Evolutionary conservation across 805 yeast species (phyloP).

Genomic region (Ogataea minuta): DNA sequence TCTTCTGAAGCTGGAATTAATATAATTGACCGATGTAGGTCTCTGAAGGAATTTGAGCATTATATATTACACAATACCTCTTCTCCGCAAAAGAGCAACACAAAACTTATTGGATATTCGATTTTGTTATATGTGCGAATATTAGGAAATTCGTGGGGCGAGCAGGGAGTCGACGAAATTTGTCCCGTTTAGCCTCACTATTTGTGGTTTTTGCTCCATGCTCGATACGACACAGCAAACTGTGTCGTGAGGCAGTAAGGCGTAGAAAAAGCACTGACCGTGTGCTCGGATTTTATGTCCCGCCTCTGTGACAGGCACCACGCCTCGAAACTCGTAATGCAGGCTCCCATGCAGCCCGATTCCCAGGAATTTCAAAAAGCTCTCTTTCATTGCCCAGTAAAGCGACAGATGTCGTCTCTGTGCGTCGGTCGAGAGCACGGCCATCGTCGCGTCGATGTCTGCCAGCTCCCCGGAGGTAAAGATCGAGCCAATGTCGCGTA

Average conservation of each 20-base stretch:
- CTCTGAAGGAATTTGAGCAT: conserved; percentile 4
- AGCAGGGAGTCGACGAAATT: conserved; percentile 2
- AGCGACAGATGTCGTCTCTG: conserved; percentile 43
- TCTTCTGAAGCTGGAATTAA: conserved; percentile 6
- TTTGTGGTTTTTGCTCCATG: not conserved
- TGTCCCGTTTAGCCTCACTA: conserved; percentile 1
- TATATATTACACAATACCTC: conserved; percentile 1
- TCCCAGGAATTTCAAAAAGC: conserved; percentile 67
- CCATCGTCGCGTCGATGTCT: conserved; percentile 26
- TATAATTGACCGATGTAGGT: not conserved
- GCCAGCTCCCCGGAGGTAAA: conserved; percentile 28
- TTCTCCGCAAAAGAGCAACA: conserved; percentile 7
- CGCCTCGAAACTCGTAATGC: conserved; percentile 23
- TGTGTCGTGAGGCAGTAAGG: conserved; percentile 4
- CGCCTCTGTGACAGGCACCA: conserved; percentile 4
- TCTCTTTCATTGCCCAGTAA: conserved; percentile 79
- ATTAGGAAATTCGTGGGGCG: conserved; percentile 4
- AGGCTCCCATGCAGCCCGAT: conserved; percentile 46
- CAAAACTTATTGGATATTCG: conserved; percentile 1
- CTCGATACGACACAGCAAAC: conserved; percentile 5
- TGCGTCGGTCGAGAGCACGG: conserved; percentile 1
- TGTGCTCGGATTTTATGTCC: not conserved
- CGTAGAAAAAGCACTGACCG: conserved; percentile 1
- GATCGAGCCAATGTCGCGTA: conserved; percentile 28
- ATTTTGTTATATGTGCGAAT: not conserved